Evolutionary conservation across 371 early-diverging fungal genomes (phyloP).

Genomic region (Mucor plumbeus): DNA sequence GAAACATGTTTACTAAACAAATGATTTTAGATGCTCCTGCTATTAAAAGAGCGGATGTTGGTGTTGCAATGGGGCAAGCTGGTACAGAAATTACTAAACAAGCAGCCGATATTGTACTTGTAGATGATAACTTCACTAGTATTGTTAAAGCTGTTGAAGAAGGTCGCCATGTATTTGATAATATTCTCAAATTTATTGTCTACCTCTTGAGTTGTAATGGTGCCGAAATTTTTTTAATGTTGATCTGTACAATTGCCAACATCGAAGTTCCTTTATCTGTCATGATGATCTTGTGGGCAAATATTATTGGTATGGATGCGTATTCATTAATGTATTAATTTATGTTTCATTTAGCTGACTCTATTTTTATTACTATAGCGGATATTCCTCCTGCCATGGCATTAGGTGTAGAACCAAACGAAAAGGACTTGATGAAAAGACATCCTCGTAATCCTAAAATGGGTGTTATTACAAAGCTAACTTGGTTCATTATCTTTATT

Average conservation of each 20-base stretch:
- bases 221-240: constrained; percentile 69
- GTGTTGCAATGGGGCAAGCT: constrained; percentile 90
- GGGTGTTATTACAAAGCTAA: constrained; percentile 59
- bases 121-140: constrained; percentile 82
- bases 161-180: constrained; percentile 85
- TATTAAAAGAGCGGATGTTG: constrained; percentile 90
- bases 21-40: constrained; percentile 80
- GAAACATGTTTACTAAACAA: background rate
- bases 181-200: constrained; percentile 88
- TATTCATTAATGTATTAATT: no score
- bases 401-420: constrained; percentile 80
- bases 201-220: constrained; percentile 88
- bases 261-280: constrained; percentile 62
- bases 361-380: constrained; percentile 17
- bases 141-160: constrained; percentile 80
- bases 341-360: background rate
- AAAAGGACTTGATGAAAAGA: constrained; percentile 77
- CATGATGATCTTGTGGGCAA: constrained; percentile 55
- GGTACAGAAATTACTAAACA: constrained; percentile 91
- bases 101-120: constrained; percentile 85
- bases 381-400: constrained; percentile 82
- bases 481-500: constrained; percentile 34
- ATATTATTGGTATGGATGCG: constrained; percentile 42
- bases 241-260: constrained; percentile 52
- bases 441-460: constrained; percentile 73